Evolutionary conservation across 495 filamentous ascomycete species (phyloP).

Genomic region (Daldinia grandis): DNA sequence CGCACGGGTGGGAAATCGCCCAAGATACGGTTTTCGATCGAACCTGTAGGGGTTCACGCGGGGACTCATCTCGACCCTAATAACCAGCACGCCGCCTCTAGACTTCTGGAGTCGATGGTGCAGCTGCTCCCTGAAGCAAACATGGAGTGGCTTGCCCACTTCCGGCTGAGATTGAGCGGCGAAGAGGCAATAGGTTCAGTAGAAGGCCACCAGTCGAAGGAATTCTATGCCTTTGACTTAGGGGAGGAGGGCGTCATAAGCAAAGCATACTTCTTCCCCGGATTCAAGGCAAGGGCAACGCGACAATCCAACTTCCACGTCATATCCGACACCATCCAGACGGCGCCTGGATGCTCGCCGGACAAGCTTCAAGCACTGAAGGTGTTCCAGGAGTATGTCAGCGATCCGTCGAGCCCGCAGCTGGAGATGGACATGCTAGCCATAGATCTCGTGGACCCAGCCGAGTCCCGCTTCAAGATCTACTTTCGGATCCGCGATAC

Average conservation of each 20-base stretch:
- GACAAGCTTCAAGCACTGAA: neutral
- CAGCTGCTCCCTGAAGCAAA: neutral
- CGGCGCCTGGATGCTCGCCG: neutral
- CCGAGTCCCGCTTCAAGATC: constrained; percentile 8
- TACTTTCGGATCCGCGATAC: constrained; percentile 9
- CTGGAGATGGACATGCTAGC: constrained; percentile 9
- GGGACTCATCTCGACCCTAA: neutral
- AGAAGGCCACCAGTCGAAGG: neutral
- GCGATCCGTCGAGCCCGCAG: neutral
- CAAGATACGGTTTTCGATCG: constrained; percentile 5
- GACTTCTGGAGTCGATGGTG: neutral
- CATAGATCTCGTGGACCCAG: neutral
- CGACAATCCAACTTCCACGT: neutral
- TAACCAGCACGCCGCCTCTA: neutral
- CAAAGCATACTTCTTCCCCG: constrained; percentile 10
- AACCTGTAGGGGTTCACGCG: constrained; percentile 5
- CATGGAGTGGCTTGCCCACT: neutral
- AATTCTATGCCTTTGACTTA: constrained; percentile 9
- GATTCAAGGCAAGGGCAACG: neutral
- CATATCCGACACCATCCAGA: neutral
- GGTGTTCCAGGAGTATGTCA: neutral
- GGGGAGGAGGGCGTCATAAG: neutral
- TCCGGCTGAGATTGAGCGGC: neutral
- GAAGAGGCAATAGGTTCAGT: neutral
- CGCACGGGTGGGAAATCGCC: neutral